Evolutionary conservation across 2,329 filamentous ascomycete species (phyloP).

Genomic region (Hypomyces rosellus): DNA sequence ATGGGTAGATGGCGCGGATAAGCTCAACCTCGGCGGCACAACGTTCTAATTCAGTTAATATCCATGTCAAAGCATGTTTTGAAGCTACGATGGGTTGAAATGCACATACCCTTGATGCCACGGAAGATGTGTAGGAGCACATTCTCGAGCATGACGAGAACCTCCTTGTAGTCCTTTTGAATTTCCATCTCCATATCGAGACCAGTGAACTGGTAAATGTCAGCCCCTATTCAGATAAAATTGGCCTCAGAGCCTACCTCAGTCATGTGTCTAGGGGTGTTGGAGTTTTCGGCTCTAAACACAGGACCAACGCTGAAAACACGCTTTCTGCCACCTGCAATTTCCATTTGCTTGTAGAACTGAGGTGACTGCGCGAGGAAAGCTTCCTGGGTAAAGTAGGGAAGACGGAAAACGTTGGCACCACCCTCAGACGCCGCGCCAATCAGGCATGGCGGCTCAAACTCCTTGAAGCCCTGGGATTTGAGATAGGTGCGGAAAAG

Average conservation of each 20-base stretch:
- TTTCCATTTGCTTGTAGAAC: conserved; percentile 83
- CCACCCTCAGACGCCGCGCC: conserved; percentile 90
- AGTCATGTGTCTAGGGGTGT: conserved; percentile 79
- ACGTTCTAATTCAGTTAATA: conserved; percentile 31
- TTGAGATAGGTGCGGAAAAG: conserved; percentile 77
- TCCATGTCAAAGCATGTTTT: background rate
- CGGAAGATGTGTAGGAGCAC: conserved; percentile 76
- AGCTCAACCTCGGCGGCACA: conserved; percentile 68
- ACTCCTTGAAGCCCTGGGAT: conserved; percentile 67
- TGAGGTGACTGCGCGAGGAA: conserved; percentile 76
- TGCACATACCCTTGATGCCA: conserved; percentile 45
- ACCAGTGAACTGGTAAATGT: conserved; percentile 58
- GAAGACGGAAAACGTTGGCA: conserved; percentile 81
- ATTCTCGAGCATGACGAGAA: conserved; percentile 63
- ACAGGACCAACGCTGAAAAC: conserved; percentile 76
- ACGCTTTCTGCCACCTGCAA: conserved; percentile 69
- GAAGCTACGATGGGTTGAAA: conserved; percentile 3
- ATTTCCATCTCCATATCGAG: conserved; percentile 91
- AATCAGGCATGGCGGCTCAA: conserved; percentile 85
- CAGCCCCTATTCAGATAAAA: background rate
- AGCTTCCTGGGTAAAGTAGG: conserved; percentile 81
- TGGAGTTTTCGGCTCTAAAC: conserved; percentile 80
- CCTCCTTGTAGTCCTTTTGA: conserved; percentile 70
- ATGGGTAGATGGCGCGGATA: conserved; percentile 67
- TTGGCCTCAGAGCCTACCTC: conserved; percentile 42